Conservation (phyloP, 176 grass and related monocot genomes). For the Panicum miliaceum region DNA sequence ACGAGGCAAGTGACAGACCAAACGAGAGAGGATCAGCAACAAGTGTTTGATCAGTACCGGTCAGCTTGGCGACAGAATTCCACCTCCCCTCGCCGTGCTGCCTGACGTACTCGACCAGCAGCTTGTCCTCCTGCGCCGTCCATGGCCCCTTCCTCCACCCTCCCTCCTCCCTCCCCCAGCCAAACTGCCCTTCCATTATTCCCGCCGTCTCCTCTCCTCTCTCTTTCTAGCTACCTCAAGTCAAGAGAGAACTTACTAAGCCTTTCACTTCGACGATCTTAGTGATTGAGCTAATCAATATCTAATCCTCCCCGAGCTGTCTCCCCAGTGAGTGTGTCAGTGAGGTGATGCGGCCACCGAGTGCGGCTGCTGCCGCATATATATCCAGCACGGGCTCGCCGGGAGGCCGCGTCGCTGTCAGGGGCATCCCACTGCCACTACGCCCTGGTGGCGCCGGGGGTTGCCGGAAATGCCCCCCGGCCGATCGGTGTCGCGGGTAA, state of each 20-base stretch:
- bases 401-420: slow-evolving; percentile 46
- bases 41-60: slow-evolving; percentile 48
- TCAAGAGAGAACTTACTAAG: background rate
- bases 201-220: background rate
- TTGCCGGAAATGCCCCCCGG: slow-evolving; percentile 47
- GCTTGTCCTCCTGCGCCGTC: slow-evolving; percentile 84
- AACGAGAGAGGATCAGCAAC: background rate
- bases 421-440: slow-evolving; percentile 56
- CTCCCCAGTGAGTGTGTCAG: background rate
- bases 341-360: slow-evolving; percentile 36
- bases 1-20: background rate
- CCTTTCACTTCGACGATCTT: background rate
- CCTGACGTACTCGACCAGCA: slow-evolving; percentile 73
- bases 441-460: background rate
- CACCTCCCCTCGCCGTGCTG: slow-evolving; percentile 92
- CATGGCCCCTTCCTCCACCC: slow-evolving; percentile 95
- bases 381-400: slow-evolving; percentile 29
- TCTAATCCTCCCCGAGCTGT: background rate
- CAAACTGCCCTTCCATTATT: slow-evolving; percentile 57
- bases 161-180: slow-evolving; percentile 63
- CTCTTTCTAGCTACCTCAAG: background rate
- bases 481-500: slow-evolving; percentile 41
- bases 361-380: slow-evolving; percentile 35
- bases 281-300: background rate
- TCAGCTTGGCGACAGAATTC: slow-evolving; percentile 84